Conservation (phyloP, 441 rosid species). For the Erodium chrysanthum region DNA sequence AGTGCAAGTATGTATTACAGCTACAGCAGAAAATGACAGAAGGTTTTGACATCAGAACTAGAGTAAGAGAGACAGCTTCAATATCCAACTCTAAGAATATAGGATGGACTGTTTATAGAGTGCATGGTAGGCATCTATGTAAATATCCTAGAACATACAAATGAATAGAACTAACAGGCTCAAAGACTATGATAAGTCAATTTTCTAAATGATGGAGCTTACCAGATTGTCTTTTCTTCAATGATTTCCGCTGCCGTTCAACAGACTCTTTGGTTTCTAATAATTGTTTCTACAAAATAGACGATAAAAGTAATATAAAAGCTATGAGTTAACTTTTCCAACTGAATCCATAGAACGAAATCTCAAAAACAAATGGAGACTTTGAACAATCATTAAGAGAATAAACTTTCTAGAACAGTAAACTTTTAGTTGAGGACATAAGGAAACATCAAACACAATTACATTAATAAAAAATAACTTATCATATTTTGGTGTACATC, state of each 20-base stretch:
- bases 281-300: slow-evolving; percentile 52
- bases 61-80: not conserved
- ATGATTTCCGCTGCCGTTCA: slow-evolving; percentile 81
- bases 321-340: not conserved
- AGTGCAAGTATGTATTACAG: too few species aligned
- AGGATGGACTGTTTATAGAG: not conserved
- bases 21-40: too few species aligned
- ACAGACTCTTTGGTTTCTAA: slow-evolving; percentile 91
- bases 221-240: slow-evolving; percentile 91
- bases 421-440: not conserved
- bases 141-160: slow-evolving; percentile 3
- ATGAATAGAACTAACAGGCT: not conserved
- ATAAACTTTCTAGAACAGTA: not conserved
- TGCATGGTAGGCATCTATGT: not conserved
- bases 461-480: not conserved
- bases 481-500: not conserved
- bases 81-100: slow-evolving; percentile 3
- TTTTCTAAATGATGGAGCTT: slow-evolving; percentile 19
- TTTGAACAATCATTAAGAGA: not conserved
- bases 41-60: too few species aligned
- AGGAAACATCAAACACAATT: not conserved
- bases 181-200: not conserved
- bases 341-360: not conserved
- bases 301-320: not conserved
- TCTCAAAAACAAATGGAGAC: not conserved